Base-by-base conservation (phyloP, 1,284 basidiomycete genomes). In the Malassezia sp. region DNA sequence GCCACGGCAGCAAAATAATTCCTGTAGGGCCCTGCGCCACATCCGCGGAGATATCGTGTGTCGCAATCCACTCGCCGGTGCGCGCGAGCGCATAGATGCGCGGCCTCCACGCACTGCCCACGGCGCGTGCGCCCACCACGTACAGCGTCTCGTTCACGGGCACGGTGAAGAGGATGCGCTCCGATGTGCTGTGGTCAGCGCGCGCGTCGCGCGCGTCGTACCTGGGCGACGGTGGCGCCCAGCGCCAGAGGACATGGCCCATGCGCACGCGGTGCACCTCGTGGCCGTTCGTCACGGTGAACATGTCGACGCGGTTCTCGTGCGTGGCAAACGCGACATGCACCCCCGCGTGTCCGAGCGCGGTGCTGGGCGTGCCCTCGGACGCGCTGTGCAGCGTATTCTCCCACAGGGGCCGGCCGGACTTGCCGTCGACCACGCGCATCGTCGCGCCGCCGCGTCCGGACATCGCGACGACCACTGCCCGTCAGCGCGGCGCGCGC, bases 391-490 rank as follows among this genome's bases (percentile, higher is more conserved):
- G 59, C 35, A 52, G 52, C n/a, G 23, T 24, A 33, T 73, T 75
- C 70, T 91, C 85, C 58, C 81, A 75, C 2, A 82, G 52, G n/a
- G 88, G 73, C 35, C 77, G 66, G 0, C 89, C 89, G 0, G 78
- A 80, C 3, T 73, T 61, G 7, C 75, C 72, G 36, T 86, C 79
- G 60, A 85, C 81, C 10, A 80, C 70, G 17, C 86, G 79, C n/a
- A 84, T 73, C 0, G 75, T 81, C 6, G 23, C 37, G 30, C 80
- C 84, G 3, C 80, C 79, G 2, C 79, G 74, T 10, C 85, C 86
- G 23, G 86, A 89, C 21, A 91, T 73, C 6, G 81, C 73, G 18
- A 81, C 77, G 8, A 40, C 31, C 14, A 28, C 29, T 40, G 37
- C n/a, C n/a, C n/a, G n/a, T n/a, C n/a, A n/a, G n/a, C 22, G 20